Conservation (phyloP, 805 yeast species). For the Yarrowia deformans region DNA sequence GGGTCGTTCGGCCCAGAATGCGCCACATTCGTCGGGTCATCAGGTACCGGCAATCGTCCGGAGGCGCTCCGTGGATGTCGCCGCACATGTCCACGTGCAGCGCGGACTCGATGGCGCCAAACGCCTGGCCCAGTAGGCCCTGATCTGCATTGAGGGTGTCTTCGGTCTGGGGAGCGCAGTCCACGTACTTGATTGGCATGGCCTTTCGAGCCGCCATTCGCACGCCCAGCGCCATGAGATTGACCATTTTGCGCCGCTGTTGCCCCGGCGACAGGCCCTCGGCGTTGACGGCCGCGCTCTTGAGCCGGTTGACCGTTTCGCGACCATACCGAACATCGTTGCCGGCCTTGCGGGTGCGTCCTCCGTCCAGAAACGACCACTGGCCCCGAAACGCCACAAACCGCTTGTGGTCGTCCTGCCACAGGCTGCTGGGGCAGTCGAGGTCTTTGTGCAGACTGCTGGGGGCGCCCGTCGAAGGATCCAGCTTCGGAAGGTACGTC, state of each 20-base stretch:
- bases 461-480: neutral
- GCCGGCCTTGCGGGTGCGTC: conserved; percentile 15
- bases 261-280: neutral
- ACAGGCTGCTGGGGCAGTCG: conserved; percentile 6
- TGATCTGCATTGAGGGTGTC: conserved; percentile 1
- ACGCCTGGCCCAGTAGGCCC: conserved; percentile 12
- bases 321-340: conserved; percentile 25
- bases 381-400: conserved; percentile 25
- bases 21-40: conserved; percentile 31
- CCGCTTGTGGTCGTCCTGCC: conserved; percentile 36
- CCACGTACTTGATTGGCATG: conserved; percentile 2
- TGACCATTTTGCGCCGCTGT: conserved; percentile 17
- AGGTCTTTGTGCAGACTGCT: neutral
- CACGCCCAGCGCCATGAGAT: conserved; percentile 16
- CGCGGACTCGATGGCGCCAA: conserved; percentile 14
- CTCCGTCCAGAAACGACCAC: conserved; percentile 33
- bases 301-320: neutral
- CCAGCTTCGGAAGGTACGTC: conserved; percentile 12
- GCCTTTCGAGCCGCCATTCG: neutral
- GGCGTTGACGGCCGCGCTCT: neutral
- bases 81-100: conserved; percentile 16
- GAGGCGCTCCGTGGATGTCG: neutral
- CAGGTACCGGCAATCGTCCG: neutral
- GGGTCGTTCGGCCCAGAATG: conserved; percentile 8
- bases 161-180: neutral